Evolutionary conservation across 192 early-diverging fungal species (phyloP).

Genomic region (Paraglomus occultum): DNA sequence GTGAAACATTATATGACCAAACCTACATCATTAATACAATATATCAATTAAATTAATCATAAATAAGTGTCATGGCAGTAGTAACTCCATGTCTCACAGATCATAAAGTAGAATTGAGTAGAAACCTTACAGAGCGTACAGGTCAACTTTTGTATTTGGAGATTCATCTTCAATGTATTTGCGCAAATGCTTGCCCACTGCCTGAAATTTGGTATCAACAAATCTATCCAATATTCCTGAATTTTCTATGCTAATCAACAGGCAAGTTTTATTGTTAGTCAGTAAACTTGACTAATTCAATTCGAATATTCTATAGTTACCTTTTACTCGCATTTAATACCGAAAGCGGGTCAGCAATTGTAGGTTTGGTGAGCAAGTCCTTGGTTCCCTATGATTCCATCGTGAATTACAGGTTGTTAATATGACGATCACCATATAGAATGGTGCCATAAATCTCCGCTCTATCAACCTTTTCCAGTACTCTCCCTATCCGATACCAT

Average conservation of each 20-base stretch:
- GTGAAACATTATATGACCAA: slow-evolving; percentile 16
- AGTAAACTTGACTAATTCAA: background rate
- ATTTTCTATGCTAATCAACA: too few species aligned
- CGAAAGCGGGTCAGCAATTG: background rate
- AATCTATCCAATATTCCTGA: too few species aligned
- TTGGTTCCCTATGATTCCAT: background rate
- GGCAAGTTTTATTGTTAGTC: background rate
- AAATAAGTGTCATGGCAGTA: background rate
- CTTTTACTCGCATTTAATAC: slow-evolving; percentile 12
- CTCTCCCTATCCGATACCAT: slow-evolving; percentile 4
- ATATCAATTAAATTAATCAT: too few species aligned
- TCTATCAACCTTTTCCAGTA: background rate
- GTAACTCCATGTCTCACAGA: background rate
- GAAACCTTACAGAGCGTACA: slow-evolving; percentile 8
- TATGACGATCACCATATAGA: background rate
- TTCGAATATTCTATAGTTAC: background rate
- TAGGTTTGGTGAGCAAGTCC: background rate
- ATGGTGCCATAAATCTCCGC: background rate
- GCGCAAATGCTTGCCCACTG: background rate
- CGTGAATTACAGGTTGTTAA: background rate
- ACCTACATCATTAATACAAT: background rate
- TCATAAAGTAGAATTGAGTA: background rate
- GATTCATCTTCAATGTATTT: background rate
- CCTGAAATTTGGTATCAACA: background rate
- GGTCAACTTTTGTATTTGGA: background rate